Evolutionary conservation across 2,329 filamentous ascomycete genomes (phyloP).

Genomic region (Alternaria arborescens): DNA sequence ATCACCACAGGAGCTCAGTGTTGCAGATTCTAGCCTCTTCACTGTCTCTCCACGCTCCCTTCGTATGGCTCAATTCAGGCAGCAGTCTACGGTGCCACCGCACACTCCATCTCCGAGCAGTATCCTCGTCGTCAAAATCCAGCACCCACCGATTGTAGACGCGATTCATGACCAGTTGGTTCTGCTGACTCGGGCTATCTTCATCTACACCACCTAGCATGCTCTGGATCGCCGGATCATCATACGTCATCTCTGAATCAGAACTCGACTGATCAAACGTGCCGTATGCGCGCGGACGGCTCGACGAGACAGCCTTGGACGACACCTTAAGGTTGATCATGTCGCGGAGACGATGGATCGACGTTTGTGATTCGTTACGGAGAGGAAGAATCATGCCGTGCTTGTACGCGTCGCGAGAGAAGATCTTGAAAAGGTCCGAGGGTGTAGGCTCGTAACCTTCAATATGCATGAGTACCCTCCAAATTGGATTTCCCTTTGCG

Average conservation of each 20-base stretch:
- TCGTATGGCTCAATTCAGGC: conserved; percentile 33
- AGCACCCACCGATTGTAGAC: conserved; percentile 61
- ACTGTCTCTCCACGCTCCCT: conserved; percentile 34
- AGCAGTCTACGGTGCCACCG: conserved; percentile 63
- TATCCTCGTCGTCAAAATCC: conserved; percentile 63
- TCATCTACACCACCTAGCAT: conserved; percentile 23
- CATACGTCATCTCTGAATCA: conserved; percentile 12
- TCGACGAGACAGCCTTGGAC: conserved; percentile 26
- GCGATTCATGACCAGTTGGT: conserved; percentile 45
- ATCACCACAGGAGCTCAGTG: conserved; percentile 60
- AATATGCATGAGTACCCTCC: conserved; percentile 46
- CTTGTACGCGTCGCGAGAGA: conserved; percentile 41
- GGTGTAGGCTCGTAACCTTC: conserved; percentile 46
- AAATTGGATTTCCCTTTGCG: conserved; percentile 27
- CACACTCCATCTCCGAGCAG: conserved; percentile 62
- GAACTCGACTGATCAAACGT: conserved; percentile 3
- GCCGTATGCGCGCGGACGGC: conserved; percentile 32
- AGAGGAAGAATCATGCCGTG: conserved; percentile 45
- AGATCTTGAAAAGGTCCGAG: conserved; percentile 39
- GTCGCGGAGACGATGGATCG: conserved; percentile 41
- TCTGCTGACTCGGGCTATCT: conserved; percentile 25
- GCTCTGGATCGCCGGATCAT: conserved; percentile 24
- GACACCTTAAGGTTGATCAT: conserved; percentile 36
- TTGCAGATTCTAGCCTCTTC: conserved; percentile 55
- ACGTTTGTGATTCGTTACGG: conserved; percentile 27